Conservation (phyloP, 2,329 filamentous ascomycete species). For the Fusarium multiceps region DNA sequence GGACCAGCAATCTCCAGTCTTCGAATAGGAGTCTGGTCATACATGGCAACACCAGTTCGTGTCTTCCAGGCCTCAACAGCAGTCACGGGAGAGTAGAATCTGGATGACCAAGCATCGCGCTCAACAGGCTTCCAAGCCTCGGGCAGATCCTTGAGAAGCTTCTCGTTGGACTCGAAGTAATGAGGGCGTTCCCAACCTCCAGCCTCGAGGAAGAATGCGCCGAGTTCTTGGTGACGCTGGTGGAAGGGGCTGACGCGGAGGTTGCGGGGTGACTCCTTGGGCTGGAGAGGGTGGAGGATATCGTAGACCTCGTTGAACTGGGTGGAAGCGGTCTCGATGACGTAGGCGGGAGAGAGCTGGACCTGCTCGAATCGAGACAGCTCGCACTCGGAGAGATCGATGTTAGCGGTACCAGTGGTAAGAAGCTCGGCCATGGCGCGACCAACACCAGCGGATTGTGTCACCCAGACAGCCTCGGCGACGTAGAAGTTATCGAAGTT, state of each 20-base stretch:
- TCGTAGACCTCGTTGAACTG: constrained; percentile 75
- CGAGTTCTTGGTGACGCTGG: constrained; percentile 63
- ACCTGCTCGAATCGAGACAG: constrained; percentile 70
- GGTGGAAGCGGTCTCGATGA: constrained; percentile 68
- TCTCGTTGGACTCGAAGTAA: constrained; percentile 69
- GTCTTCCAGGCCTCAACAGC: constrained; percentile 74
- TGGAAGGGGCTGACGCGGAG: constrained; percentile 70
- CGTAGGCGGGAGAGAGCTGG: constrained; percentile 66
- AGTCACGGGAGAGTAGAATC: constrained; percentile 67
- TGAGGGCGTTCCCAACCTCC: constrained; percentile 72
- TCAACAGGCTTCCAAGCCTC: constrained; percentile 64
- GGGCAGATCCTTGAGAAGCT: constrained; percentile 63
- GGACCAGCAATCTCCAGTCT: constrained; percentile 69
- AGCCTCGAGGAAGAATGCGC: constrained; percentile 68
- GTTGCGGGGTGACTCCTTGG: constrained; percentile 66
- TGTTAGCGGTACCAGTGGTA: constrained; percentile 64
- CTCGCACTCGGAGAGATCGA: constrained; percentile 70
- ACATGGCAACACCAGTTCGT: constrained; percentile 70
- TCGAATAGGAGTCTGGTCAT: constrained; percentile 70
- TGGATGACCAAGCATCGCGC: constrained; percentile 68
- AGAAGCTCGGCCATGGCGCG: constrained; percentile 69
- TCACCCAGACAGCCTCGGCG: constrained; percentile 75
- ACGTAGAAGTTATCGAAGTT: constrained; percentile 71
- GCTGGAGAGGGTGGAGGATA: constrained; percentile 70
- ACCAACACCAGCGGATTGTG: constrained; percentile 72